Percentiles rank a stretch among this genome's conserved stretches.
These are phyloP conservation scores for Fonsecaea multimorphosa DNA, from an alignment of 2,329 filamentous ascomycete species.

Conservation along the genomic window DNA sequence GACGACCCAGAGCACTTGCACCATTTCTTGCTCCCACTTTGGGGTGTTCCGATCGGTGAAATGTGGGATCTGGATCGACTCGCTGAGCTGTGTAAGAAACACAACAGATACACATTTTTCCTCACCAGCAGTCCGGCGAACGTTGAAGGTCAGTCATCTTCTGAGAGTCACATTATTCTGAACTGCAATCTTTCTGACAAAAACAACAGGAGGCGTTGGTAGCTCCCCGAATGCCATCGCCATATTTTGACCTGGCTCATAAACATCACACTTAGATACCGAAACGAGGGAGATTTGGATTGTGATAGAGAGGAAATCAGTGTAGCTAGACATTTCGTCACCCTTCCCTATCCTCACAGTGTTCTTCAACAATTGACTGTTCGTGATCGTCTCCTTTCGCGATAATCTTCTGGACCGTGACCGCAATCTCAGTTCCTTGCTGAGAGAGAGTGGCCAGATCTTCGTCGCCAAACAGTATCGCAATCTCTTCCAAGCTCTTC, in stretches of 20 bases:
- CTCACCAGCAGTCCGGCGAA: constrained; percentile 50
- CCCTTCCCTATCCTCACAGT: no score
- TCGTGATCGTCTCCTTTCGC: background rate
- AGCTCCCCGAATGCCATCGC: background rate
- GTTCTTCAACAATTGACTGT: no score
- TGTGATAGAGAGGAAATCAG: no score
- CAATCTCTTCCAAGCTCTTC: background rate
- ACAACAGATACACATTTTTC: constrained; percentile 49
- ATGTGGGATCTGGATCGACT: constrained; percentile 52
- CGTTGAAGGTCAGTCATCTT: constrained; percentile 32
- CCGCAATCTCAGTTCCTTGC: no score
- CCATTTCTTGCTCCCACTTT: constrained; percentile 49
- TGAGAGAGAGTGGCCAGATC: background rate
- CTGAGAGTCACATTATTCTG: background rate
- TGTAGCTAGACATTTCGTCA: no score
- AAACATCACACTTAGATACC: no score
- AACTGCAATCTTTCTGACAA: background rate
- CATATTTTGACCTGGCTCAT: background rate
- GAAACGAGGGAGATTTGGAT: no score
- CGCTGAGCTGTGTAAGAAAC: constrained; percentile 44
- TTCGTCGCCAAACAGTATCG: background rate
- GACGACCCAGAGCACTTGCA: constrained; percentile 44
- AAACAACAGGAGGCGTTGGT: background rate
- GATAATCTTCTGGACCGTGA: no score
- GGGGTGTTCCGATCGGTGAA: constrained; percentile 52